Conservation (phyloP, 306 rosid genomes). For the Astragalus membranaceus region DNA sequence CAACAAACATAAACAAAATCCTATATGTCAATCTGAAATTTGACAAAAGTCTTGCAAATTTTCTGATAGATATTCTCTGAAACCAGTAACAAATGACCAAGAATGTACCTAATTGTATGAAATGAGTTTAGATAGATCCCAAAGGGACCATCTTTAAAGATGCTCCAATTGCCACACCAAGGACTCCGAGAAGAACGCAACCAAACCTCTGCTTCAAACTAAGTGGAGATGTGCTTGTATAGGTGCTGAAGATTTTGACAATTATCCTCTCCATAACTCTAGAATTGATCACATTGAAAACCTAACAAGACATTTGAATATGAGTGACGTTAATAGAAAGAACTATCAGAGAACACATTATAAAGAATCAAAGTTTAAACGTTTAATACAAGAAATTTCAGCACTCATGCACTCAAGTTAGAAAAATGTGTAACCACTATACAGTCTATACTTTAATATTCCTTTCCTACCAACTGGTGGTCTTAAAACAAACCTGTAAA, state of each 20-base stretch:
- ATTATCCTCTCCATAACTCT: slow-evolving; percentile 96
- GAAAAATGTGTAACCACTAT: background rate
- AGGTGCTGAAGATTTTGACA: slow-evolving; percentile 68
- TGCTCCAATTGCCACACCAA: slow-evolving; percentile 93
- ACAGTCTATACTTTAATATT: background rate
- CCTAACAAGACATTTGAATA: no score
- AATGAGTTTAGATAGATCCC: slow-evolving; percentile 34
- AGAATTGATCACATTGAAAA: slow-evolving; percentile 92
- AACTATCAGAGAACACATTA: background rate
- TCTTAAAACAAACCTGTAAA: no score
- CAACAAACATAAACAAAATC: no score
- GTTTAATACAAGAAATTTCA: background rate
- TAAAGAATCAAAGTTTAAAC: background rate
- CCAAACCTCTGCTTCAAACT: slow-evolving; percentile 60
- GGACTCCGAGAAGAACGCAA: slow-evolving; percentile 59
- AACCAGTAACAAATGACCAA: slow-evolving; percentile 5
- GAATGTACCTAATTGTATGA: slow-evolving; percentile 26
- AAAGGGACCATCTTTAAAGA: slow-evolving; percentile 73
- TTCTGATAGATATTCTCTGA: background rate
- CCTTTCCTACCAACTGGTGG: slow-evolving; percentile 90
- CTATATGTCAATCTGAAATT: slow-evolving; percentile 21
- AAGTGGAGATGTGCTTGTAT: slow-evolving; percentile 79
- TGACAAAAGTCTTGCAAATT: slow-evolving; percentile 18
- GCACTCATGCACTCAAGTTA: background rate
- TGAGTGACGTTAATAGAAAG: background rate